Conservation (phyloP, 2,329 filamentous ascomycete species). For the Fusarium tupiense region DNA sequence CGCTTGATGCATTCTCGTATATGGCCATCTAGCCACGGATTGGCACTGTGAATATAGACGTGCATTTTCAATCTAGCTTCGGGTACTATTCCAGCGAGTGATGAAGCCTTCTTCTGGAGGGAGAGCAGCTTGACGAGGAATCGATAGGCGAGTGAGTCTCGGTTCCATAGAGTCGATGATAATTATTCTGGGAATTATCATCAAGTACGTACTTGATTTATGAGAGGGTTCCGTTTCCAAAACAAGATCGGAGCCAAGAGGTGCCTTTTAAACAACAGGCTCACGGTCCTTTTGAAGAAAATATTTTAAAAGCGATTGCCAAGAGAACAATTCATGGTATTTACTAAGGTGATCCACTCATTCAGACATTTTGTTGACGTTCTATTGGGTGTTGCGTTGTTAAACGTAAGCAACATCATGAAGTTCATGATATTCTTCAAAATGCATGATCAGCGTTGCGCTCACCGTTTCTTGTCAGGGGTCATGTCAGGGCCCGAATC, state of each 20-base stretch:
- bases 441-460: constrained; percentile 29
- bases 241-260: background rate
- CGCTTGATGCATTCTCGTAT: constrained; percentile 44
- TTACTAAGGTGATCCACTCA: constrained; percentile 26
- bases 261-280: constrained; percentile 8
- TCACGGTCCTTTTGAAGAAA: background rate
- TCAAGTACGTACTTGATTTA: constrained; percentile 1
- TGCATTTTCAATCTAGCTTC: constrained; percentile 17
- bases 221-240: background rate
- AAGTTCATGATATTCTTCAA: constrained; percentile 38
- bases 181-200: background rate
- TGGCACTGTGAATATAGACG: constrained; percentile 35
- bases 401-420: constrained; percentile 26
- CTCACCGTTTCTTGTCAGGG: constrained; percentile 29
- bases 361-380: background rate
- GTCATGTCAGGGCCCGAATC: background rate
- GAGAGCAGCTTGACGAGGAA: constrained; percentile 27
- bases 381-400: constrained; percentile 21
- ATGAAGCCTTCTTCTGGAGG: constrained; percentile 30
- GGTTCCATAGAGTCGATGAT: constrained; percentile 12
- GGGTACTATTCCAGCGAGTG: background rate
- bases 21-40: constrained; percentile 48
- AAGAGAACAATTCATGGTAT: constrained; percentile 7
- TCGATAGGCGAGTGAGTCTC: background rate
- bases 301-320: background rate